phyloP scores from a whole-genome alignment of 768 basidiomycete species.

The Postia placenta region DNA sequence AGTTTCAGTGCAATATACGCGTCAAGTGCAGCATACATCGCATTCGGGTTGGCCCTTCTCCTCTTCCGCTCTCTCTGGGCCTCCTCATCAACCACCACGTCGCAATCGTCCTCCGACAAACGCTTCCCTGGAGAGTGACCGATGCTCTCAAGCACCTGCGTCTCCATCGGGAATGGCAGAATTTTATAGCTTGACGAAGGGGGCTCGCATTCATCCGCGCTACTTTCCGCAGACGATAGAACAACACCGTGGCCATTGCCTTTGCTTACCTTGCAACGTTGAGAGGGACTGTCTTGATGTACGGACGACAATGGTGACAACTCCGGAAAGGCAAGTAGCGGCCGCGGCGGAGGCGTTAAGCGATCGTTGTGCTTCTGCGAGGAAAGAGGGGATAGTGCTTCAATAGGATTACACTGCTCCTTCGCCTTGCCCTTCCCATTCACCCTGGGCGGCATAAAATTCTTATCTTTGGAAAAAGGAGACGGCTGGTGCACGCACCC shows the following conservation, averaged over 20 bases:
- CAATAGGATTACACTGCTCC: conserved; percentile 1
- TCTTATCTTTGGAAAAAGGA: background rate
- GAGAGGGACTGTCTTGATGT: conserved; percentile 1
- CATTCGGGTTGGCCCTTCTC: conserved; percentile 9
- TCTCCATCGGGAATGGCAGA: conserved; percentile 45
- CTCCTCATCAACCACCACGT: conserved; percentile 22
- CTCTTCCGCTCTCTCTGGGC: conserved; percentile 27
- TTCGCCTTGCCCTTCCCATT: background rate
- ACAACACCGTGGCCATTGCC: background rate
- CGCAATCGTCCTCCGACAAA: conserved; percentile 28
- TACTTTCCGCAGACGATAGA: conserved; percentile 1
- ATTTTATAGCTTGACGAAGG: conserved; percentile 1
- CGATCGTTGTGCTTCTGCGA: background rate
- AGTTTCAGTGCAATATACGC: background rate
- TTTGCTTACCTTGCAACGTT: background rate
- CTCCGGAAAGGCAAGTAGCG: conserved; percentile 10
- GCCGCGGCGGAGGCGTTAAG: background rate
- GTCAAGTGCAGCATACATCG: conserved; percentile 8
- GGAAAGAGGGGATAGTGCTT: conserved; percentile 5
- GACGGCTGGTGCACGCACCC: background rate
- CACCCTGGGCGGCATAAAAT: background rate
- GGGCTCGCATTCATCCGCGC: conserved; percentile 2
- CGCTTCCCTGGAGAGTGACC: conserved; percentile 27
- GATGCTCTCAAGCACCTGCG: conserved; percentile 36
- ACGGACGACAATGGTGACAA: conserved; percentile 10